Base-by-base conservation (phyloP, 148 eudicot species). In the Simmondsia chinensis region DNA sequence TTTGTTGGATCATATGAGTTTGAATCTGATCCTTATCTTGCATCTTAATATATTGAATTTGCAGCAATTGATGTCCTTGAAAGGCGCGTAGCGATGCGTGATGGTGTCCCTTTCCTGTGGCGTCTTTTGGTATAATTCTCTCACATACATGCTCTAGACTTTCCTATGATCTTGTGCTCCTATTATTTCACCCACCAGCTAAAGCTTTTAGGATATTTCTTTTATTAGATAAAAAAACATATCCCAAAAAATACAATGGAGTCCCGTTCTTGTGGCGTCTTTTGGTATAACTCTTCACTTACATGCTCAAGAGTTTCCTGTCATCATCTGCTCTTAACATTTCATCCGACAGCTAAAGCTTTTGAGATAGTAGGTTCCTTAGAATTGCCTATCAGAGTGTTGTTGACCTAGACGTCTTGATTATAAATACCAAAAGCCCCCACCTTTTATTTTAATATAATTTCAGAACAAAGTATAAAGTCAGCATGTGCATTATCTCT, bases 221-320 rank as follows among this genome's bases (percentile, higher is more conserved):
- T n/a, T n/a, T n/a, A n/a, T n/a, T n/a, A n/a, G n/a, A n/a, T 26
- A 30, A 23, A 15, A 8, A 23, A 7, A 15, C n/a, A n/a, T n/a
- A n/a, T n/a, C n/a, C n/a, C n/a, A n/a, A n/a, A n/a, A n/a, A n/a
- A n/a, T n/a, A n/a, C n/a, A n/a, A 74, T 33, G 70, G 80, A 10
- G 61, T 66, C 26, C 95, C 95, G 21, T 89, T 75, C 64, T 38
- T 84, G 58, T 89, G 95, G 95, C 75, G 75, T 47, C 65, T 89
- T 36, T 54, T 81, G 95, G 97, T 89, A 70, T 24, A 39, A 6
- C 18, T 59, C 24, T 7, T 5, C 1, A 19, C 6, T 2, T 33
- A 8, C 11, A 6, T 31, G 6, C 14, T 28, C 15, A 8, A 10
- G 15, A 19, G 6, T 36, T 9, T 7, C 15, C 38, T 16, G 4